Evolutionary conservation across 2,329 filamentous ascomycete species (phyloP), one percentile per base, ranked within the genome.

Genomic region (Leptoxyphium fumago): DNA sequence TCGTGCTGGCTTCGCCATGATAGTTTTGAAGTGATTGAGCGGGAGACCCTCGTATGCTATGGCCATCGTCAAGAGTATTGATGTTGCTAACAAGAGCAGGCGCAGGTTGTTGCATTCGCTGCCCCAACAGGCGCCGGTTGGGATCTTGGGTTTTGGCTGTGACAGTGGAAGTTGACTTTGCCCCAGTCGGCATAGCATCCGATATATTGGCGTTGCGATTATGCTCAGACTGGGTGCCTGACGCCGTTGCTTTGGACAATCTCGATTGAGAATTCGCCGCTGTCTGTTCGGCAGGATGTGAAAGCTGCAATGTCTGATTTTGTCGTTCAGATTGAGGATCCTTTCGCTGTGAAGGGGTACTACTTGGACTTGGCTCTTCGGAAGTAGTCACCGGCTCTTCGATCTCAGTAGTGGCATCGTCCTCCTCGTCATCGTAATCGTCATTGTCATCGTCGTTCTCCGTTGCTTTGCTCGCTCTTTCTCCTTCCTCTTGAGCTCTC

Each of bases 71-170:
- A 32, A 61, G 42, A 2, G 58, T 52, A 41, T 50, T 60, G 15
- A 61, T 48, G 34, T 53, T 58, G 45, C 56, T 59, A 7, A 59
- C 48, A 4, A 55, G 50, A 17, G 58, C 57, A 34, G 57, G 58
- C 2, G 55, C 55, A 9, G 54, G 51, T 9, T 45, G 43, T 38
- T 54, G 51, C 14, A 48, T 48, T 34, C 50, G 51, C n/a, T 48
- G 50, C 39, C 44, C 48, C 29, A 53, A 39, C n/a, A 58, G 43
- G 18, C 53, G 50, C 8, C 51, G 50, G 5, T 52, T 50, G 5
- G 57, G 55, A 41, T 59, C 57, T 2, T 51, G 44, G 36, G 54
- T 50, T 14, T 39, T 21, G 40, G 44, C 10, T 43, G 21, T 29
- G 18, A 41, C 28, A 39, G 38, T 28, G 43, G 29, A 39, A 45